phyloP scores from a whole-genome alignment of 2,329 filamentous ascomycete genomes.

The Cladosporium colombiae region DNA sequence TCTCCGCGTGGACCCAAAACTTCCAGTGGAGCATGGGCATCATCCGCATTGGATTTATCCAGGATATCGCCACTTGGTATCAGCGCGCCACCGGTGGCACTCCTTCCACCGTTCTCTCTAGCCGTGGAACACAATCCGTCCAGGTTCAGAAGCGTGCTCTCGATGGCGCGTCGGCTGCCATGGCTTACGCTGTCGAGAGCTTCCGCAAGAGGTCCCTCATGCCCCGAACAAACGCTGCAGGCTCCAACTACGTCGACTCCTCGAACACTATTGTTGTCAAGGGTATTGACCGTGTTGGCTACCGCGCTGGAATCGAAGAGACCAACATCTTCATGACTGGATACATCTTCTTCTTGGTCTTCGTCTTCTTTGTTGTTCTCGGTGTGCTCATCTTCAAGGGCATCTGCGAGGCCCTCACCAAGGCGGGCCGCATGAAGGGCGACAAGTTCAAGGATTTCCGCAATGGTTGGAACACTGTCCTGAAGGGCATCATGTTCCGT shows the following conservation, averaged over 20 bases:
- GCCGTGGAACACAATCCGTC: slow-evolving; percentile 74
- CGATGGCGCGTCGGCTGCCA: slow-evolving; percentile 47
- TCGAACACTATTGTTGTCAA: slow-evolving; percentile 58
- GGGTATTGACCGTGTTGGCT: slow-evolving; percentile 87
- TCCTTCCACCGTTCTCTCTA: slow-evolving; percentile 75
- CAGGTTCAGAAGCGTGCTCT: slow-evolving; percentile 72
- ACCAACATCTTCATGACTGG: slow-evolving; percentile 95
- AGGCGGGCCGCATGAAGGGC: slow-evolving; percentile 73
- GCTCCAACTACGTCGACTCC: slow-evolving; percentile 34
- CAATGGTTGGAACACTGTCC: slow-evolving; percentile 86
- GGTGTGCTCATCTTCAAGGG: slow-evolving; percentile 78
- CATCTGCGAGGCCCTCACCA: slow-evolving; percentile 73
- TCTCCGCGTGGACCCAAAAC: slow-evolving; percentile 91
- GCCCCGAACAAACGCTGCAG: slow-evolving; percentile 30
- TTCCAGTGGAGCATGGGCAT: slow-evolving; percentile 99
- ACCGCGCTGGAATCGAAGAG: slow-evolving; percentile 78
- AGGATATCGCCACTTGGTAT: slow-evolving; percentile 91
- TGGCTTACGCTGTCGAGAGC: slow-evolving; percentile 54
- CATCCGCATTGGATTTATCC: slow-evolving; percentile 82
- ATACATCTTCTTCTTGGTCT: slow-evolving; percentile 82
- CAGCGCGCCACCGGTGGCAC: slow-evolving; percentile 88
- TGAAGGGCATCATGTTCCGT: slow-evolving; percentile 92
- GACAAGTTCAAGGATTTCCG: slow-evolving; percentile 93
- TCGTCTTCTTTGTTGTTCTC: slow-evolving; percentile 73
- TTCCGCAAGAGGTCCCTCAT: slow-evolving; percentile 47